Evolutionary conservation across 306 rosid species (phyloP).

Genomic region (Vigna angularis): DNA sequence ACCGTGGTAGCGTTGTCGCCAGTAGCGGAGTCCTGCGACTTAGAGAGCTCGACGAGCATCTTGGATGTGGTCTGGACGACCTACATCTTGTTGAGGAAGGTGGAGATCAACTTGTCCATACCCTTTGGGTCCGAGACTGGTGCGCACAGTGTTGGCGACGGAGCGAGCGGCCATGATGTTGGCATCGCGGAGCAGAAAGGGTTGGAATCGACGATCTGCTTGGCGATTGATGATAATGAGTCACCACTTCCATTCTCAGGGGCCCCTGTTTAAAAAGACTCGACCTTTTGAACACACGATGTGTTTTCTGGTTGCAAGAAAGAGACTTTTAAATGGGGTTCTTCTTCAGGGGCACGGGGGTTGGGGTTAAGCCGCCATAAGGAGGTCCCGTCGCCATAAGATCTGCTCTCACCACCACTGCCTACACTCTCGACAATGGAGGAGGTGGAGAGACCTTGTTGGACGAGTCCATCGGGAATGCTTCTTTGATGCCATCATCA

Average conservation of each 20-base stretch:
- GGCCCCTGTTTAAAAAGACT: too few species aligned
- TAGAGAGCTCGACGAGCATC: constrained; percentile 97
- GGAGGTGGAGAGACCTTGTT: constrained; percentile 61
- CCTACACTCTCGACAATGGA: constrained; percentile 68
- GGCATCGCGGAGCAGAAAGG: constrained; percentile 60
- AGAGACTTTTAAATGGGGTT: too few species aligned
- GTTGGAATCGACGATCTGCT: too few species aligned
- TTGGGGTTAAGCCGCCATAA: constrained; percentile 74
- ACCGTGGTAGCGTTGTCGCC: constrained; percentile 97
- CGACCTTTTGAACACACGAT: too few species aligned
- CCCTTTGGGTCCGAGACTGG: constrained; percentile 92
- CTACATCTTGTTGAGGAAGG: constrained; percentile 94
- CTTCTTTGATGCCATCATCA: constrained; percentile 38
- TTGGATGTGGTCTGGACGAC: constrained; percentile 96
- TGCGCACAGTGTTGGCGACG: constrained; percentile 86
- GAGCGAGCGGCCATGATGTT: constrained; percentile 85
- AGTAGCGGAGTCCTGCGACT: constrained; percentile 91
- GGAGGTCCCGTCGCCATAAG: constrained; percentile 77
- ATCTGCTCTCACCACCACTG: constrained; percentile 84
- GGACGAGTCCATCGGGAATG: constrained; percentile 82
- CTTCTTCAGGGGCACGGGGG: constrained; percentile 65
- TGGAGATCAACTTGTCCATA: constrained; percentile 98
- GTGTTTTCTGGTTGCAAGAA: too few species aligned
- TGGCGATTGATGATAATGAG: too few species aligned
- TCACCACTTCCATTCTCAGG: too few species aligned